Evolutionary conservation across 1,139 yeast genomes (phyloP).

Genomic region (Yamadazyma trypodendri): DNA sequence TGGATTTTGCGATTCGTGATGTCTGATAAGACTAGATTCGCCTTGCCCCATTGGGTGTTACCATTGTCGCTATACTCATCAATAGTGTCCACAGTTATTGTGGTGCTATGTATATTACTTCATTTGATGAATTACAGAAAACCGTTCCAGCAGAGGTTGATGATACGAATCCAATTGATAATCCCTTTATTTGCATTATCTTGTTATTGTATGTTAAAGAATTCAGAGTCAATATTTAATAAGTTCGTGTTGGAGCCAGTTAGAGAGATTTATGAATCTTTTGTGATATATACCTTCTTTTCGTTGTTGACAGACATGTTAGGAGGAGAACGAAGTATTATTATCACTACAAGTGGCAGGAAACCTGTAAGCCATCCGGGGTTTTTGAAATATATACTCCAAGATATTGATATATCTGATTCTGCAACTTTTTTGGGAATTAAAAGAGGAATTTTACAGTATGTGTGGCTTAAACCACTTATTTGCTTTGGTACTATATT

Average conservation of each 20-base stretch:
- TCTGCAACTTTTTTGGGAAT: conserved; percentile 74
- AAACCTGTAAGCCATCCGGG: conserved; percentile 75
- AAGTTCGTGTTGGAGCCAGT: conserved; percentile 67
- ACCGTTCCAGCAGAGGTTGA: conserved; percentile 83
- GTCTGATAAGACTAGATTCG: conserved; percentile 1
- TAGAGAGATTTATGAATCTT: conserved; percentile 91
- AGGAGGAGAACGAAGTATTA: conserved; percentile 89
- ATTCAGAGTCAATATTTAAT: conserved; percentile 34
- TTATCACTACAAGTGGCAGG: conserved; percentile 70
- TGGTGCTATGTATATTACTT: conserved; percentile 28
- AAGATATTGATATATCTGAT: conserved; percentile 78
- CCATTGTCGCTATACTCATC: conserved; percentile 34
- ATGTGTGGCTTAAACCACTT: conserved; percentile 91
- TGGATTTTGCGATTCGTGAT: not conserved
- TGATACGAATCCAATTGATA: conserved; percentile 74
- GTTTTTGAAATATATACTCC: conserved; percentile 46
- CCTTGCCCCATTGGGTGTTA: conserved; percentile 35
- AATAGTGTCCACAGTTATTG: conserved; percentile 31
- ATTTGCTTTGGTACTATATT: conserved; percentile 59
- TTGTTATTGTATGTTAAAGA: conserved; percentile 52
- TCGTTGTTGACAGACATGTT: conserved; percentile 76
- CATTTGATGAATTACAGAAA: conserved; percentile 70
- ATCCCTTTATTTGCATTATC: conserved; percentile 58
- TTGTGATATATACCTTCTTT: conserved; percentile 91
- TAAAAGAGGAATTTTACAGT: conserved; percentile 86